Conservation (phyloP, 140 eudicot species). For the Eryngium alpinum region DNA sequence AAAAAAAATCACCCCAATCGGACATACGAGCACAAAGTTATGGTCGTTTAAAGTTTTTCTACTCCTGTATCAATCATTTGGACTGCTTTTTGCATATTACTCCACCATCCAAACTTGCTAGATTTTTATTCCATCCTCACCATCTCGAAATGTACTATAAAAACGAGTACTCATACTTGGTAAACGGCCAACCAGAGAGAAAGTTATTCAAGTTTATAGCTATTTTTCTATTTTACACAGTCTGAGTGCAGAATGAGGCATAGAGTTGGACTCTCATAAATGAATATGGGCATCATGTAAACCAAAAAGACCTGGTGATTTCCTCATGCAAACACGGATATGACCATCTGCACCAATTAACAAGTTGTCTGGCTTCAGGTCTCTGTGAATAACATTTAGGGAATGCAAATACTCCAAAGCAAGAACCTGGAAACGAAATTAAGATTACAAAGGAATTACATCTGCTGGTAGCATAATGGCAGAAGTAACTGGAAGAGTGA, state of each 20-base stretch:
- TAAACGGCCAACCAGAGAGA: too few relatives aligned
- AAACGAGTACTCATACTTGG: too few relatives aligned
- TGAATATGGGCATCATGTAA: background rate
- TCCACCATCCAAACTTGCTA: too few relatives aligned
- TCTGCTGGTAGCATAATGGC: background rate
- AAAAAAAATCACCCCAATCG: too few relatives aligned
- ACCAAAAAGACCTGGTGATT: background rate
- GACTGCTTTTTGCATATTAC: too few relatives aligned
- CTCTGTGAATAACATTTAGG: constrained; percentile 86
- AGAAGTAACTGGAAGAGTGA: background rate
- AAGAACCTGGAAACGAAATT: constrained; percentile 63
- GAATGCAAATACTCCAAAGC: constrained; percentile 95
- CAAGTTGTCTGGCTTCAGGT: constrained; percentile 95
- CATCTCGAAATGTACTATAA: too few relatives aligned
- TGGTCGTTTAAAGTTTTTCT: too few relatives aligned
- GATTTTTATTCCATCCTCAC: too few relatives aligned
- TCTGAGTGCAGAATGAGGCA: background rate
- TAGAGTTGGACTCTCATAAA: background rate
- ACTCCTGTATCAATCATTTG: too few relatives aligned
- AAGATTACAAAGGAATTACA: background rate
- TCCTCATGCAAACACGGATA: constrained; percentile 36
- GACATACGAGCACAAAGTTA: too few relatives aligned
- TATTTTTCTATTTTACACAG: too few relatives aligned
- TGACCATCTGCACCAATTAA: constrained; percentile 98
- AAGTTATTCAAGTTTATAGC: too few relatives aligned